A percentile compares a stretch with the other conserved stretches of the same genome.
phyloP scores from a whole-genome alignment of 345 rosid genomes.

The Eucalyptus erythrocorys region DNA sequence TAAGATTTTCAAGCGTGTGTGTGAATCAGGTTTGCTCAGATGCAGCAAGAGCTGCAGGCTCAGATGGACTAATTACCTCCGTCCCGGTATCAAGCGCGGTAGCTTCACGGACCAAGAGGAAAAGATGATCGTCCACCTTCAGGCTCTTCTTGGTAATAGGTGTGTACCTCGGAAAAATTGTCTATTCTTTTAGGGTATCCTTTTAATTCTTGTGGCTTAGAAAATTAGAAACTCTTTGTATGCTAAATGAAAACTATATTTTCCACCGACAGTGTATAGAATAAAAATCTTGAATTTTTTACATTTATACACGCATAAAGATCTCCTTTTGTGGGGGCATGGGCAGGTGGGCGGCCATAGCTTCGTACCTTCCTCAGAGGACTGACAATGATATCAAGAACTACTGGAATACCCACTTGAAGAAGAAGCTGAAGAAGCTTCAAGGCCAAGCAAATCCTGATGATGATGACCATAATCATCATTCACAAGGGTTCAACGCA shows the following conservation, averaged over 20 bases:
- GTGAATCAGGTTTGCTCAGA: conserved; percentile 27
- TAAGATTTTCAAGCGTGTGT: background rate
- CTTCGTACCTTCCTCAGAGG: conserved; percentile 44
- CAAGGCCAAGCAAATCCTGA: background rate
- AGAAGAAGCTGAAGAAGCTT: conserved; percentile 26
- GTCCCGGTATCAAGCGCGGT: conserved; percentile 46
- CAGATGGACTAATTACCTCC: conserved; percentile 40
- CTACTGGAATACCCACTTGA: conserved; percentile 43
- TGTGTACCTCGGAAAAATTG: background rate
- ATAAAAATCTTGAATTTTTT: background rate
- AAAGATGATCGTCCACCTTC: conserved; percentile 40
- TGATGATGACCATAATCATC: background rate
- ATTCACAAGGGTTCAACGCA: background rate
- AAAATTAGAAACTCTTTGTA: background rate
- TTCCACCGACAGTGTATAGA: background rate
- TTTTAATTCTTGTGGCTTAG: background rate
- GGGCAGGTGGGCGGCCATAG: conserved; percentile 51
- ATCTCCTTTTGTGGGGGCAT: background rate
- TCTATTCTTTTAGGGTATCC: background rate
- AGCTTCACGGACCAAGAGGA: conserved; percentile 34
- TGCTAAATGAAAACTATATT: background rate
- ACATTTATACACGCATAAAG: background rate
- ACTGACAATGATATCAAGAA: conserved; percentile 46
- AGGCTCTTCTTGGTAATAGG: conserved; percentile 46
- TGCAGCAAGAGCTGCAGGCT: conserved; percentile 54